Percentiles rank a stretch among this genome's conserved stretches.
These are phyloP conservation scores for Sporothrix inflata DNA, from an alignment of 2,329 filamentous ascomycete genomes.

Conservation along the genomic window DNA sequence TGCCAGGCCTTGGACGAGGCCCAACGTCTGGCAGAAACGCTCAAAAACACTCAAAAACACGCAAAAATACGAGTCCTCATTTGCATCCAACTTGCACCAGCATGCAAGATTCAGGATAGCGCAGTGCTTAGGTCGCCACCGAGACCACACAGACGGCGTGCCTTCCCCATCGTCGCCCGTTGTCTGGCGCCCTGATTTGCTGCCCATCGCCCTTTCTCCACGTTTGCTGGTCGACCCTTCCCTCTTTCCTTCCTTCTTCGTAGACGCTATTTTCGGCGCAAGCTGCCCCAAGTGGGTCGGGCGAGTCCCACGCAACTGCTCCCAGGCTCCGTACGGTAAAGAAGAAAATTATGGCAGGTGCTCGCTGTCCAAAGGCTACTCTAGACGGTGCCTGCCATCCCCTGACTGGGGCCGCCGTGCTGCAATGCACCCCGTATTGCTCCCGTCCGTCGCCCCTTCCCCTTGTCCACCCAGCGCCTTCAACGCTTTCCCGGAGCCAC, in stretches of 20 bases:
- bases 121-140: constrained; percentile 9
- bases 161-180: background rate
- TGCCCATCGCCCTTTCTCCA: background rate
- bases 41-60: background rate
- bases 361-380: background rate
- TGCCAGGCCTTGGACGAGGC: background rate
- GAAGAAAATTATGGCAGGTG: constrained; percentile 5
- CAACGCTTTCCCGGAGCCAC: constrained; percentile 2
- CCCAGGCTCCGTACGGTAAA: background rate
- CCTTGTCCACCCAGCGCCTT: background rate
- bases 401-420: background rate
- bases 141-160: background rate
- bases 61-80: background rate
- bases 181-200: constrained; percentile 2
- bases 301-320: background rate
- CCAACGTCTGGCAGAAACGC: background rate
- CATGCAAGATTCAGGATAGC: background rate
- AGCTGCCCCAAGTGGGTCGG: constrained; percentile 23
- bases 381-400: background rate
- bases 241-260: background rate
- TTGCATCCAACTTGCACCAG: background rate
- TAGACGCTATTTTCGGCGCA: constrained; percentile 25
- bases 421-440: constrained; percentile 25
- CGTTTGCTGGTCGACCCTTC: background rate
- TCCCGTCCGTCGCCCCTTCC: constrained; percentile 14